Percentiles rank a stretch among this genome's conserved stretches.
phyloP scores from a whole-genome alignment of 1,284 basidiomycete species.

The Irpex sp. region DNA sequence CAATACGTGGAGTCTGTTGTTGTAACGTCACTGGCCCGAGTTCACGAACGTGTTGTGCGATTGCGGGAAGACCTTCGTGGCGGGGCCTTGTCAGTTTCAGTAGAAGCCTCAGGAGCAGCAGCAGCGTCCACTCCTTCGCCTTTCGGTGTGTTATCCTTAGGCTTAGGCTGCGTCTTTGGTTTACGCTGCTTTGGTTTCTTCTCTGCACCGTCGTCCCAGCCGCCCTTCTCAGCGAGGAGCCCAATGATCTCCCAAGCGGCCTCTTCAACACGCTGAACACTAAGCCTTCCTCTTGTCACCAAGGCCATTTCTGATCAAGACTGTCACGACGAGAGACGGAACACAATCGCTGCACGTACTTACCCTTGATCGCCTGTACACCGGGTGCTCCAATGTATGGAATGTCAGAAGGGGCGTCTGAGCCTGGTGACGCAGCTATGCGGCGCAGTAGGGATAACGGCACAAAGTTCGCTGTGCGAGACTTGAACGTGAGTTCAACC shows the following conservation, averaged over 20 bases:
- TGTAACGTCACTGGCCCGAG: not conserved
- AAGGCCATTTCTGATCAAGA: constrained; percentile 75
- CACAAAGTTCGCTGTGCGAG: constrained; percentile 79
- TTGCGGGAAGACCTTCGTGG: constrained; percentile 6
- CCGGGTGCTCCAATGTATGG: constrained; percentile 72
- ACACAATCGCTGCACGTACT: constrained; percentile 32
- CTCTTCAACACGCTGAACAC: constrained; percentile 84
- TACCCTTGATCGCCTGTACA: constrained; percentile 71
- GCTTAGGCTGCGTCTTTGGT: not conserved
- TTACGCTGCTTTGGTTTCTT: constrained; percentile 8
- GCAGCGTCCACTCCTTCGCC: not conserved
- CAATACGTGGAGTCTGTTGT: not conserved
- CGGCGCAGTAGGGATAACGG: constrained; percentile 82
- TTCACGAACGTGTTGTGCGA: not conserved
- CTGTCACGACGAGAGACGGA: not conserved
- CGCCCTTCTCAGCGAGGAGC: constrained; percentile 77
- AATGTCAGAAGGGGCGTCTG: constrained; percentile 58
- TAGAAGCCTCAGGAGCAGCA: not conserved
- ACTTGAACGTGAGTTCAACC: constrained; percentile 85
- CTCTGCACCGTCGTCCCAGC: constrained; percentile 57
- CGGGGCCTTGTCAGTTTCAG: not conserved
- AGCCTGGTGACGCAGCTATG: constrained; percentile 52
- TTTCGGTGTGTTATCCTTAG: not conserved
- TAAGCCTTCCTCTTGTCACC: constrained; percentile 87
- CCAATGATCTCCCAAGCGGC: constrained; percentile 79